Base-by-base conservation (phyloP, 2,329 filamentous ascomycete genomes). In the Arthroderma sp. region DNA sequence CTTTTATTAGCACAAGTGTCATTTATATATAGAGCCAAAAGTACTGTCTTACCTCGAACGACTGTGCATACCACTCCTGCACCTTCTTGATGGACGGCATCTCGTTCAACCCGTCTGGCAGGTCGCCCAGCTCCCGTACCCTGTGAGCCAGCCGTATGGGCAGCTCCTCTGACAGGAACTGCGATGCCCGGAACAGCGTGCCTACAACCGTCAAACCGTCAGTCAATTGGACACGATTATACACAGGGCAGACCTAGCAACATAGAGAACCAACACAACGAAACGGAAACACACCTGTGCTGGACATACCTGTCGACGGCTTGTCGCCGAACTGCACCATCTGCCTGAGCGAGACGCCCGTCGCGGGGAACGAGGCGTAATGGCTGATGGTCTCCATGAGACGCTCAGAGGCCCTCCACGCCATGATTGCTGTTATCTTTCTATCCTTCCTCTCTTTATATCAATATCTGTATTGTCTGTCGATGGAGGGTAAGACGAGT, bases 241-340 rank as follows among this genome's bases (percentile, higher is more conserved):
- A n/a, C n/a, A n/a, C n/a, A n/a, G n/a, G n/a, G n/a, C n/a, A n/a
- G n/a, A 33, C 6, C 15, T n/a, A 3, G 4, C 39, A 43, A 28
- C 19, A 17, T 6, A 51, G 28, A n/a, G 7, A 31, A 6, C 9
- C 5, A 19, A 19, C 41, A 2, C 21, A 25, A 53, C 49, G 19
- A 54, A 2, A 38, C 35, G n/a, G 19, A 13, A 17, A 47, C 43
- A 13, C 11, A 35, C 15, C 25, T 47, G n/a, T 7, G n/a, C 23
- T 47, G 37, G 25, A 63, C 80, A 67, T 77, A 93, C 88, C 89
- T 66, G 85, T 88, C 15, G 91, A 96, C 56, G 91, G 91, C 71
- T 84, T 88, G 77, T 95, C 90, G 69, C 91, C 91, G 73, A 97
- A 97, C 73, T 97, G 91, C 59, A 97, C 91, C 93, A 98, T 98